Base-by-base conservation (phyloP, 768 basidiomycete species). In the Russula dissimulans region DNA sequence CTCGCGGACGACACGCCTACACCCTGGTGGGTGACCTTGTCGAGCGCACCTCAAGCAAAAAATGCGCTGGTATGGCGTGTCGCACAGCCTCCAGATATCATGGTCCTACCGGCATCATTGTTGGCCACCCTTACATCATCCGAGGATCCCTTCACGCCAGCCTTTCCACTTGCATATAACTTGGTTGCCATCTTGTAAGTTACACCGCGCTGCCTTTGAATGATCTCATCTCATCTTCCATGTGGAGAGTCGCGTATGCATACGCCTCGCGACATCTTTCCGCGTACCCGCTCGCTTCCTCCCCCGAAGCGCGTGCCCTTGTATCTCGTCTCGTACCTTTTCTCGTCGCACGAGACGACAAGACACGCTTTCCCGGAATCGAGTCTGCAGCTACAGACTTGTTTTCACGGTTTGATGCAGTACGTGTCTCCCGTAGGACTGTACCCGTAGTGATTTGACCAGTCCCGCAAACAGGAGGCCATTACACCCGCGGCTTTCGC, bases 1-100 rank as follows among this genome's bases (percentile, higher is more conserved):
- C 68, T 89, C 1, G 77, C 77, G 32, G 70, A 72, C 5, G 77
- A 76, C n/a, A 75, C 71, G 22, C 71, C 72, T 4, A 72, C 75
- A 5, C 90, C 91, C 5, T 94, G 91, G 91, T 94, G 91, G 90
- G 61, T 26, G 6, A 22, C 38, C n/a, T 32, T 42, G 5, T 45
- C 50, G 38, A 39, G 18, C 34, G 41, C 42, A 26, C 10, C 26
- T 10, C 32, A 22, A 5, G 11, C 36, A 7, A 46, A 54, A 7
- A 46, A 54, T 42, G 36, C 18, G 34, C 31, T 50, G 5, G 18
- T 14, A 31, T 32, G 39, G 9, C 69, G 67, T 26, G 72, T 72
- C 66, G 77, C 78, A 5, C 41, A 57, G n/a, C 71, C 70, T 54
- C 83, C 82, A 32, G 65, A 71, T 7, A 61, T 75, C 39, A 78